phyloP scores from a whole-genome alignment of 352 stramenopile genomes.

The Phytophthora hybrid region DNA sequence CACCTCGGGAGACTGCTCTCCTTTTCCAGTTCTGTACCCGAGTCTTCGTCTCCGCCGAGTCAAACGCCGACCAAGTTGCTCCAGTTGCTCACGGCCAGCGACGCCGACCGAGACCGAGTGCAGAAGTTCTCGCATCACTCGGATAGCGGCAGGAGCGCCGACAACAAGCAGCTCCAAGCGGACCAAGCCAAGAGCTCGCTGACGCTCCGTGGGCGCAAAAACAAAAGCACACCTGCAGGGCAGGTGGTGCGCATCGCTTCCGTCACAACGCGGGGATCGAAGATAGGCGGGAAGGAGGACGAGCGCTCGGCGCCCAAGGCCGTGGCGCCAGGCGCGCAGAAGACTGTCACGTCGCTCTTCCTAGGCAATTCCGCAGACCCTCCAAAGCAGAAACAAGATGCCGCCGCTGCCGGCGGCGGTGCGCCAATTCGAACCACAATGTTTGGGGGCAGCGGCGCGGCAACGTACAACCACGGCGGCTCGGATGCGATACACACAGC shows the following conservation, averaged over 20 bases:
- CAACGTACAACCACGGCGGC: constrained; percentile 21
- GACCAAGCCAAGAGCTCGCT: constrained; percentile 9
- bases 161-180: constrained; percentile 9
- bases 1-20: constrained; percentile 33
- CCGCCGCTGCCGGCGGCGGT: background rate
- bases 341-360: constrained; percentile 41
- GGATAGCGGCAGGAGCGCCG: constrained; percentile 28
- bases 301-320: constrained; percentile 44
- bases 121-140: constrained; percentile 37
- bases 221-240: constrained; percentile 32
- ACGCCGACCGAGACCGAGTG: constrained; percentile 30
- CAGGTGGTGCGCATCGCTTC: constrained; percentile 39
- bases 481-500: constrained; percentile 37
- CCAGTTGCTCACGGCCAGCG: constrained; percentile 9
- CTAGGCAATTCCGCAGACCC: constrained; percentile 27
- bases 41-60: constrained; percentile 4
- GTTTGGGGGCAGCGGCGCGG: constrained; percentile 14
- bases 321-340: constrained; percentile 36
- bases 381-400: constrained; percentile 26
- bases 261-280: constrained; percentile 27
- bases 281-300: constrained; percentile 50
- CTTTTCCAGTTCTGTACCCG: constrained; percentile 35
- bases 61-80: constrained; percentile 19
- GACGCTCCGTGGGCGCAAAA: constrained; percentile 43
- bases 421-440: constrained; percentile 20